Base-by-base conservation (phyloP, 148 eudicot genomes). In the Rhododendron griersonianum region DNA sequence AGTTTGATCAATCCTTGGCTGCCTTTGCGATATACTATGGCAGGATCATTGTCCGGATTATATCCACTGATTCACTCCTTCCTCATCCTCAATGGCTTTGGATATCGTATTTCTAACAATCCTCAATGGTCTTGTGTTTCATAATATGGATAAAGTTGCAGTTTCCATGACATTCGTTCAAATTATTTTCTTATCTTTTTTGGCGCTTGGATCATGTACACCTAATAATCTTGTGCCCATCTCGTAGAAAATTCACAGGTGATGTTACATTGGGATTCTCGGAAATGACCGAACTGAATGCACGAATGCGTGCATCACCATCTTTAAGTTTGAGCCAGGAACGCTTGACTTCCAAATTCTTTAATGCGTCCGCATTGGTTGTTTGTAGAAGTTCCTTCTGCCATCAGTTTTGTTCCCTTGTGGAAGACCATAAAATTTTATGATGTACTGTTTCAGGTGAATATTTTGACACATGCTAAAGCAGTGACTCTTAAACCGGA, bases 401-500 rank as follows among this genome's bases (percentile, higher is more conserved):
- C 75, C 75, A 69, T 28, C 75, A 25, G 15, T 69, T 69, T 30
- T 69, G 30, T 69, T 30, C 14, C 75, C 14, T 30, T 28, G 28
- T 33, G 75, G 37, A 69, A 13, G 15, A 10, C 37, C 75, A 13
- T 69, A 28, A 69, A 11, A 69, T 69, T 69, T 25, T 59, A 30
- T 3, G 75, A 69, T 69, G 73, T 44, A 15, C 73, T 80, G 11
- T 78, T 89, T 69, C 67, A 91, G 93, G 93, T 91, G 83, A 92
- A 93, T 87, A 91, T 94, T 33, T 83, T 93, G 91, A 93, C 95
- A 15, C 98, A 95, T 90, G 90, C 92, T 13, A 78, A 90, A 76
- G 92, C 81, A 71, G 82, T 86, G 47, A 83, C 45, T 53, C 86
- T 92, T n/a, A 55, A 69, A 3, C 80, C 90, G 85, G 39, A 47